Evolutionary conservation across 2,329 filamentous ascomycete species (phyloP).

Genomic region (Hypoxylon sp.): DNA sequence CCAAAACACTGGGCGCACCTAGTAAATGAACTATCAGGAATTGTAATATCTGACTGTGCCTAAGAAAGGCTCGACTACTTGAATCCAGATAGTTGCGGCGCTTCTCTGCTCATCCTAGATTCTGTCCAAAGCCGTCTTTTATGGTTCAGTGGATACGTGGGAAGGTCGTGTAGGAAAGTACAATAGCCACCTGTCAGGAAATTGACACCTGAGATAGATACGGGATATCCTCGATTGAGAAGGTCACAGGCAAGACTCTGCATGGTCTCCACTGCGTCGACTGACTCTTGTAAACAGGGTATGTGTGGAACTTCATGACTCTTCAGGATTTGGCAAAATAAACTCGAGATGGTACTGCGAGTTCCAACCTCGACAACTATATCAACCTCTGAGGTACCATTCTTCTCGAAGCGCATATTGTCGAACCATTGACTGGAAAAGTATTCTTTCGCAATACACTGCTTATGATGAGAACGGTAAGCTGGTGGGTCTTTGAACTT

Average conservation of each 20-base stretch:
- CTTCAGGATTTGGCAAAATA: constrained; percentile 50
- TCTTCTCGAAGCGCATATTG: constrained; percentile 19
- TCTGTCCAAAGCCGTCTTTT: constrained; percentile 53
- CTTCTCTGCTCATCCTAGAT: constrained; percentile 46
- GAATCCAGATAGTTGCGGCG: too few relatives aligned
- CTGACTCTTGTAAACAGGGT: constrained; percentile 35
- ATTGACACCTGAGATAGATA: constrained; percentile 23
- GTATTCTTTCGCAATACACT: constrained; percentile 41
- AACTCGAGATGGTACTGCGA: constrained; percentile 49
- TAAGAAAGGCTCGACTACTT: neutral
- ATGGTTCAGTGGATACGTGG: constrained; percentile 60
- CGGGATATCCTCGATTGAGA: constrained; percentile 39
- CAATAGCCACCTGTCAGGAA: constrained; percentile 23
- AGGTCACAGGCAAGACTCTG: constrained; percentile 42
- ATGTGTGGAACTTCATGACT: constrained; percentile 39
- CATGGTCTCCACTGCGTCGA: constrained; percentile 46
- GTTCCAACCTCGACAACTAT: constrained; percentile 52
- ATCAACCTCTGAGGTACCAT: constrained; percentile 30
- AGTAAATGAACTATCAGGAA: neutral
- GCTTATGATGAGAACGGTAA: constrained; percentile 53
- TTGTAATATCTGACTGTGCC: neutral
- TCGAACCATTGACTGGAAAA: constrained; percentile 38
- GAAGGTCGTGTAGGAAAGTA: constrained; percentile 52
- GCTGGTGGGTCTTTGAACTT: constrained; percentile 46
- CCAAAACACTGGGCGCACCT: neutral